Percentiles rank a stretch among this genome's conserved stretches.
Evolutionary conservation across 768 basidiomycete species (phyloP).

Genomic region (Phlebiopsis gigantea): DNA sequence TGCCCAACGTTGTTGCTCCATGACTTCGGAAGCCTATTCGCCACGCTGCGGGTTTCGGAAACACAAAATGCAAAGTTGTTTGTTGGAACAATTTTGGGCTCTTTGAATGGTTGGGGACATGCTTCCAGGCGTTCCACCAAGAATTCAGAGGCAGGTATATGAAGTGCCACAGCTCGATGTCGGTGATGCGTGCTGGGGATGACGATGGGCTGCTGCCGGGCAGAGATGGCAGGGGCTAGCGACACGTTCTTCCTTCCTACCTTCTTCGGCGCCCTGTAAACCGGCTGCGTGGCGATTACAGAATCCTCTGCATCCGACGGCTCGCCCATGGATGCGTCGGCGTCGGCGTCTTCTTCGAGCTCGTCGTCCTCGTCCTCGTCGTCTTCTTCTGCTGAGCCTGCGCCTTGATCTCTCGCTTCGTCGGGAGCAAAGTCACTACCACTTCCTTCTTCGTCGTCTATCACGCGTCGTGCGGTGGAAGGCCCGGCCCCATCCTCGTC

Average conservation of each 20-base stretch:
- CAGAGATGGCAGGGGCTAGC: constrained; percentile 23
- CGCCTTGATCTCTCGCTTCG: constrained; percentile 25
- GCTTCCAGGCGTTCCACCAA: neutral
- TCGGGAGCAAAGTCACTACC: constrained; percentile 55
- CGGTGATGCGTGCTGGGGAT: constrained; percentile 63
- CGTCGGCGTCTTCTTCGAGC: constrained; percentile 23
- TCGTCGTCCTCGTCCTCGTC: constrained; percentile 20
- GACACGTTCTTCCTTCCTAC: constrained; percentile 19
- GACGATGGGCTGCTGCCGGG: constrained; percentile 20
- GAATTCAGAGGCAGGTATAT: constrained; percentile 26
- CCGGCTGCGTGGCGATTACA: neutral
- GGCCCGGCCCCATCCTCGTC: constrained; percentile 33
- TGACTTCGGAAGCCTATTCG: constrained; percentile 50
- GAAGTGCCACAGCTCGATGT: constrained; percentile 63
- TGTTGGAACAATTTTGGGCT: constrained; percentile 39
- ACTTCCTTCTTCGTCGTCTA: constrained; percentile 34
- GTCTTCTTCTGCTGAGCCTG: constrained; percentile 26
- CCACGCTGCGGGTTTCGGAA: constrained; percentile 31
- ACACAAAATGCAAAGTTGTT: constrained; percentile 45
- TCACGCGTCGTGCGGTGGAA: constrained; percentile 24
- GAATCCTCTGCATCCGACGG: neutral
- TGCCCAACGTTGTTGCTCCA: constrained; percentile 72
- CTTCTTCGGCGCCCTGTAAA: constrained; percentile 22
- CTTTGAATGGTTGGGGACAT: constrained; percentile 44
- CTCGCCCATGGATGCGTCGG: constrained; percentile 18